phyloP scores from a whole-genome alignment of 2,329 filamentous ascomycete genomes.

The Scortechinia acanthostroma region DNA sequence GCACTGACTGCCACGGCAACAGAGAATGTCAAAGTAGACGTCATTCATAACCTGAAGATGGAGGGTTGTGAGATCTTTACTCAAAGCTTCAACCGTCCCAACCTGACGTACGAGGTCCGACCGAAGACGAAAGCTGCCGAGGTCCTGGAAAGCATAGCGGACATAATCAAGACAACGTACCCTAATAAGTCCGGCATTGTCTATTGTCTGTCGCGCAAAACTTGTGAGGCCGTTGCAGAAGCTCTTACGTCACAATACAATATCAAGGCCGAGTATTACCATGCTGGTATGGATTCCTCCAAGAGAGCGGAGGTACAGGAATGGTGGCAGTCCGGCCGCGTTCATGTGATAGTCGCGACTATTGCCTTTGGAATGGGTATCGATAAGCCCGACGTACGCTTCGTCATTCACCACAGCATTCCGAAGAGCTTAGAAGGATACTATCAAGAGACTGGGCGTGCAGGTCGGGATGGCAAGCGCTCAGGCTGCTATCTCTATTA shows the following conservation, averaged over 20 bases:
- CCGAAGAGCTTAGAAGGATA: constrained; percentile 96
- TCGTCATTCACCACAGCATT: constrained; percentile 86
- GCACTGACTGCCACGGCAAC: constrained; percentile 94
- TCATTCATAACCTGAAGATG: constrained; percentile 86
- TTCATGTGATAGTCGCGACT: constrained; percentile 90
- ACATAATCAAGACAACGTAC: constrained; percentile 67
- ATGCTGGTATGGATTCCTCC: constrained; percentile 66
- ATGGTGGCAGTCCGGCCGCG: constrained; percentile 72
- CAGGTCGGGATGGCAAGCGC: constrained; percentile 79
- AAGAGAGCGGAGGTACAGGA: constrained; percentile 69
- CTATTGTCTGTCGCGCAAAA: constrained; percentile 81
- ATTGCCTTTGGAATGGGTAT: constrained; percentile 99
- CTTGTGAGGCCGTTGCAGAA: constrained; percentile 72
- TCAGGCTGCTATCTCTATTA: constrained; percentile 91
- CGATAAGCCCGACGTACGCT: constrained; percentile 92
- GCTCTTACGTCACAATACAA: constrained; percentile 50
- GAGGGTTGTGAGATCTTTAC: constrained; percentile 70
- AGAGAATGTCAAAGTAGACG: constrained; percentile 82
- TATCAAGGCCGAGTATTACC: constrained; percentile 77
- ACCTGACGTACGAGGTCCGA: constrained; percentile 80
- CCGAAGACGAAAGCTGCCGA: constrained; percentile 55
- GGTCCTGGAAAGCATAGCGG: constrained; percentile 39
- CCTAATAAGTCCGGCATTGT: constrained; percentile 75
- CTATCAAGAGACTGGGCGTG: constrained; percentile 94
- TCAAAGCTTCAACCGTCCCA: constrained; percentile 95